phyloP scores from a whole-genome alignment of 345 rosid genomes.

The Syzygium jambos region DNA sequence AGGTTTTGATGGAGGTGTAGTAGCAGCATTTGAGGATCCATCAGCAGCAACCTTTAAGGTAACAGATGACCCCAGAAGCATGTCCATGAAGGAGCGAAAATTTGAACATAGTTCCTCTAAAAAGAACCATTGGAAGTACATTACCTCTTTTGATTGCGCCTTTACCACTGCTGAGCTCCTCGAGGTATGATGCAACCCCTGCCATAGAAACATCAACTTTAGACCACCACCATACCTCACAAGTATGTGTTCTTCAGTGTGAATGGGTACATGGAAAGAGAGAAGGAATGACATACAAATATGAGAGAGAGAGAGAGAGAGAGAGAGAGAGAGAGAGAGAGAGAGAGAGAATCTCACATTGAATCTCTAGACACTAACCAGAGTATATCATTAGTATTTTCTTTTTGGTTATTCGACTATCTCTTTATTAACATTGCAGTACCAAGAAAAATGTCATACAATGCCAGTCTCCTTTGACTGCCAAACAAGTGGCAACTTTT shows the following conservation, averaged over 20 bases:
- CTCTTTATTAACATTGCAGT: neutral
- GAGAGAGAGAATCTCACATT: neutral
- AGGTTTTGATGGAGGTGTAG: slow-evolving; percentile 17
- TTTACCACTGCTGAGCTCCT: slow-evolving; percentile 35
- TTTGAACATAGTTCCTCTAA: slow-evolving; percentile 24
- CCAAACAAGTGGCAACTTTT: neutral
- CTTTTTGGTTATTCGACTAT: neutral
- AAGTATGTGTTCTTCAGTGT: neutral
- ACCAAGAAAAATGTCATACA: neutral
- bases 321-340: neutral
- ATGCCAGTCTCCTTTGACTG: neutral
- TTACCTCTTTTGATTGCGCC: slow-evolving; percentile 65
- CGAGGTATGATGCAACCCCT: slow-evolving; percentile 33
- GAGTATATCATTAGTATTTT: neutral
- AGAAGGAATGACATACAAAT: neutral
- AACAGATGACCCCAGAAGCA: slow-evolving; percentile 43
- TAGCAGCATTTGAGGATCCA: slow-evolving; percentile 51
- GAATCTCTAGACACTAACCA: neutral
- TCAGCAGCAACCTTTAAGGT: slow-evolving; percentile 46
- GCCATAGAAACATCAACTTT: neutral
- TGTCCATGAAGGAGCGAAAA: slow-evolving; percentile 25
- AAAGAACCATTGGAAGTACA: slow-evolving; percentile 19
- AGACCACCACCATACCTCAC: neutral
- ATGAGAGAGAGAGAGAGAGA: neutral
- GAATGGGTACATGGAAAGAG: neutral